Conservation (phyloP, 352 stramenopile species). For the Phytophthora capsici region DNA sequence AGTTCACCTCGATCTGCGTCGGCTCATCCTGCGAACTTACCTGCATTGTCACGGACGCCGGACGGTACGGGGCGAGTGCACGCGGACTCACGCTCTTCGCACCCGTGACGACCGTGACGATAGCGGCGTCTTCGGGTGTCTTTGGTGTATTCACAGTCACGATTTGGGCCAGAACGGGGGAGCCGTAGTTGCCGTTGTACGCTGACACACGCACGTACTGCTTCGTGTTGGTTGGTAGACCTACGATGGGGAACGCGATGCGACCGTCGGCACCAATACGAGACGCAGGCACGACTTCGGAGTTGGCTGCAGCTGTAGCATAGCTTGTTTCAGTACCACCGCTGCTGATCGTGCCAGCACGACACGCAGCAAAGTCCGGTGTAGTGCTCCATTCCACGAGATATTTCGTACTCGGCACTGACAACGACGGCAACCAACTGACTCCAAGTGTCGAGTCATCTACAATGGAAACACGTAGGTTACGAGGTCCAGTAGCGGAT, state of each 20-base stretch:
- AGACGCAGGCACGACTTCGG: slow-evolving; percentile 51
- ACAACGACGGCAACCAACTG: slow-evolving; percentile 56
- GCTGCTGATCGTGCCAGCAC: slow-evolving; percentile 32
- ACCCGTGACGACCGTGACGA: slow-evolving; percentile 12
- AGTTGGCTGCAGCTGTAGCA: slow-evolving; percentile 47
- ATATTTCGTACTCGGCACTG: slow-evolving; percentile 63
- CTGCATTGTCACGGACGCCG: slow-evolving; percentile 71
- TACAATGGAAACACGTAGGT: slow-evolving; percentile 67
- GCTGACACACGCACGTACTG: slow-evolving; percentile 93
- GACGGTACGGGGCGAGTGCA: slow-evolving; percentile 70
- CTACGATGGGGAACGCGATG: slow-evolving; percentile 80
- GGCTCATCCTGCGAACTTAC: slow-evolving; percentile 79
- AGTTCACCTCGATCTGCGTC: slow-evolving; percentile 81
- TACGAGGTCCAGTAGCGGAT: slow-evolving; percentile 52
- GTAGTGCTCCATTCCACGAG: slow-evolving; percentile 83
- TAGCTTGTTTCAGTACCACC: slow-evolving; percentile 47
- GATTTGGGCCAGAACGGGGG: slow-evolving; percentile 58
- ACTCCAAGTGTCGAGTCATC: slow-evolving; percentile 70
- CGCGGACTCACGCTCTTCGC: slow-evolving; percentile 49
- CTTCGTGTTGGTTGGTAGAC: slow-evolving; percentile 70
- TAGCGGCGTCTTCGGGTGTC: slow-evolving; percentile 16
- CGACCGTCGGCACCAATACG: slow-evolving; percentile 24
- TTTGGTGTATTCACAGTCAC: slow-evolving; percentile 33
- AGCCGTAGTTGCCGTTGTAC: slow-evolving; percentile 88
- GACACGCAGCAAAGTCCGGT: slow-evolving; percentile 29